Evolutionary conservation across 2,329 filamentous ascomycete species (phyloP), one percentile per base, ranked within the genome.

Genomic region (Dendryphion nanum): DNA sequence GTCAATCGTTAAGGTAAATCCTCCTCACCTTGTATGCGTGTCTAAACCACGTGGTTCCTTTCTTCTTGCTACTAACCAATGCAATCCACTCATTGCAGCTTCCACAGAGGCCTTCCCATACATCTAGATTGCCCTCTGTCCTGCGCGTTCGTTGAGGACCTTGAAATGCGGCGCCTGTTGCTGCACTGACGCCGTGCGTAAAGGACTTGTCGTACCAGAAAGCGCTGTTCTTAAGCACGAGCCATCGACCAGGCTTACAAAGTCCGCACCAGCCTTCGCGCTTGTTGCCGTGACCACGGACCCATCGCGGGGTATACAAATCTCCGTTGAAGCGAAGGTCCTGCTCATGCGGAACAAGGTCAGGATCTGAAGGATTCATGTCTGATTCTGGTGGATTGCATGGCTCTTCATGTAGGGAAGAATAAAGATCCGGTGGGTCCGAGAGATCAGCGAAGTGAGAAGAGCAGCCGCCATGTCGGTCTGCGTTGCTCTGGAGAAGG

Each of bases 201-300:
- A 93, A 94, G 40, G 84, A 87, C 73, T 93, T 91, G 71, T 94
- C 88, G 65, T 94, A 94, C 88, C 89, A 94, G 64, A 88, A 95
- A 5, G 88, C 88, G 38, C 85, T 90, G 68, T 94, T 93, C 72
- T 93, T 94, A 42, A 95, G 73, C 13, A 90, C 86, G 37, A 91
- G 77, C 89, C 89, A 94, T 34, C 86, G 76, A 3, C 86, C 86
- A 2, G 86, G 85, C 63, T 89, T 90, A 72, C 88, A 94, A 51
- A 91, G 86, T 16, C 87, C 86, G 55, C 88, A 94, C 87, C 88
- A 95, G 3, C 88, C 88, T 64, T 91, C 87, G 29, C 88, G 83
- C 72, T 90, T 89, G 68, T 89, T 89, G 18, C 88, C 87, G 46
- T 91, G 85, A 16, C 88, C 88, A 23, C 88, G 83, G 15, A 93